These are phyloP conservation scores for Alectoria sarmentosa DNA, from an alignment of 495 filamentous ascomycete genomes.

Conservation along the genomic window DNA sequence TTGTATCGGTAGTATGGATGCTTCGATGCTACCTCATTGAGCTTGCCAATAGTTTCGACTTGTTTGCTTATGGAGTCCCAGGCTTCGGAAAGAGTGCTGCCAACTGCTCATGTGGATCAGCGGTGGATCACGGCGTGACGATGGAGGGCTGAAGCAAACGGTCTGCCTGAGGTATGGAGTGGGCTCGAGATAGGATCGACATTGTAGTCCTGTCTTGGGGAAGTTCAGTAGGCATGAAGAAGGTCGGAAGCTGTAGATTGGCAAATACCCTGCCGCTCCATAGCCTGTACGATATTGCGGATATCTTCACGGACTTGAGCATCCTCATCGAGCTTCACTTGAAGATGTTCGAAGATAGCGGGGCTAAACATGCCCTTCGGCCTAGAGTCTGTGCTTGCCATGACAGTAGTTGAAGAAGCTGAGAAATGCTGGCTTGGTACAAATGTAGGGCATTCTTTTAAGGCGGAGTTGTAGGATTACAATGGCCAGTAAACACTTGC, in stretches of 20 bases:
- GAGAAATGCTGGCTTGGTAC: not conserved
- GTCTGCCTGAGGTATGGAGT: slow-evolving; percentile 73
- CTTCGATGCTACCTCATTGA: slow-evolving; percentile 64
- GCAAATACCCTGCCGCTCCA: slow-evolving; percentile 60
- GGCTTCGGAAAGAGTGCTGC: slow-evolving; percentile 44
- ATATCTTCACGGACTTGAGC: slow-evolving; percentile 70
- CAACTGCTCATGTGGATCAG: slow-evolving; percentile 11
- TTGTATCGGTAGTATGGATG: slow-evolving; percentile 98
- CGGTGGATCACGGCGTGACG: too few species aligned
- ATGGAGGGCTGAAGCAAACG: slow-evolving; percentile 44
- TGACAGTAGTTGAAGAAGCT: not conserved
- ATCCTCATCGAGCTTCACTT: slow-evolving; percentile 87
- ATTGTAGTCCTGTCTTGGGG: slow-evolving; percentile 53
- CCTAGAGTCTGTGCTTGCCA: slow-evolving; percentile 11
- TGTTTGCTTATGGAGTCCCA: slow-evolving; percentile 51
- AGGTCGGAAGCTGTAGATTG: not conserved
- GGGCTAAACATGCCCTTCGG: slow-evolving; percentile 57
- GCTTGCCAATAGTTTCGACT: slow-evolving; percentile 47
- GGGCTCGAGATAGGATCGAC: slow-evolving; percentile 77
- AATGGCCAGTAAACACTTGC: not conserved
- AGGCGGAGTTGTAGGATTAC: not conserved
- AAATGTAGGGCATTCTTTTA: not conserved
- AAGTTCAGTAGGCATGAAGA: slow-evolving; percentile 4
- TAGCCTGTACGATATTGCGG: slow-evolving; percentile 66
- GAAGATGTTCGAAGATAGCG: slow-evolving; percentile 79